phyloP scores from a whole-genome alignment of 2,329 filamentous ascomycete genomes.

The Pseudogymnoascus sp. region DNA sequence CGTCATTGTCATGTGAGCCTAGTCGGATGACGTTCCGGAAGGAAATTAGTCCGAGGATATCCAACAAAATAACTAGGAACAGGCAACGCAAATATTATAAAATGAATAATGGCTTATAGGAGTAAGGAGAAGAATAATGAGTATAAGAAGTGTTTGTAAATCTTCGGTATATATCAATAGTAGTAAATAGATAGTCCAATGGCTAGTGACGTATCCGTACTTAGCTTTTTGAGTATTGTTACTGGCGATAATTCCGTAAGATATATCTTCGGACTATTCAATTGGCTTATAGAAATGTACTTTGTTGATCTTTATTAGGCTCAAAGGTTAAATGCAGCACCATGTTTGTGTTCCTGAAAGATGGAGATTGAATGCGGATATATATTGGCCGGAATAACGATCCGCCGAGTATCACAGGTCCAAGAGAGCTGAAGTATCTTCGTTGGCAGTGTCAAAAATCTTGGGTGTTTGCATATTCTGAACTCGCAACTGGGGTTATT shows the following conservation, averaged over 20 bases:
- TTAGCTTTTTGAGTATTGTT: neutral
- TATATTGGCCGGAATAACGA: neutral
- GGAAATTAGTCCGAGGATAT: neutral
- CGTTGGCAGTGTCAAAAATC: neutral
- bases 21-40: neutral
- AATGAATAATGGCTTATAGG: neutral
- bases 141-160: neutral
- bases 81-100: neutral
- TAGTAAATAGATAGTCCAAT: neutral
- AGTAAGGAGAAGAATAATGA: neutral
- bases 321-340: neutral
- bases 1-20: neutral
- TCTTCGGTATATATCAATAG: neutral
- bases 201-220: neutral
- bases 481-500: neutral
- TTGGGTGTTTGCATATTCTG: neutral
- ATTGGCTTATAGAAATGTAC: neutral
- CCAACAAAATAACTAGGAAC: neutral
- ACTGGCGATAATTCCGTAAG: neutral
- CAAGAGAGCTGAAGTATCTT: neutral
- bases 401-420: neutral
- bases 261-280: neutral
- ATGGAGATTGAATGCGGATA: neutral
- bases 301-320: neutral
- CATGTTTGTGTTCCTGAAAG: neutral